phyloP scores from a whole-genome alignment of 2,329 filamentous ascomycete genomes.

The Phialocephala subalpina region DNA sequence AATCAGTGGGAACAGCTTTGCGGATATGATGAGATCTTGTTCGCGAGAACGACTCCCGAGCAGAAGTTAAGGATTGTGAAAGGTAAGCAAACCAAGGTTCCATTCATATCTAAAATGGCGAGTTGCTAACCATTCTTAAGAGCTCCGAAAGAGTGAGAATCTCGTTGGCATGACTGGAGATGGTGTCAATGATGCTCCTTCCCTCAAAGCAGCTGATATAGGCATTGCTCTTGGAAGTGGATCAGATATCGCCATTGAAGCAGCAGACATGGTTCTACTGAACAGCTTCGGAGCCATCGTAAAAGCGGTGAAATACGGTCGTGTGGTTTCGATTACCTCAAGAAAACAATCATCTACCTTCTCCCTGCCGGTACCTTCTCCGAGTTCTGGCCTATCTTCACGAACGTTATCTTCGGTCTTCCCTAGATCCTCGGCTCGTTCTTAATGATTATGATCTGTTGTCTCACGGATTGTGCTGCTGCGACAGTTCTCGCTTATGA shows the following conservation, averaged over 20 bases:
- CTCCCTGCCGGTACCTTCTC: slow-evolving; percentile 66
- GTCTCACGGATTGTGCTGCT: slow-evolving; percentile 78
- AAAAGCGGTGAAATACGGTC: slow-evolving; percentile 74
- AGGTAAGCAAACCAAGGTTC: slow-evolving; percentile 54
- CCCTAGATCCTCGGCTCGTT: slow-evolving; percentile 66
- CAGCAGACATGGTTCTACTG: slow-evolving; percentile 67
- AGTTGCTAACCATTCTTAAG: slow-evolving; percentile 12
- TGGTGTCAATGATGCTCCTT: slow-evolving; percentile 58
- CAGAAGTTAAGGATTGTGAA: slow-evolving; percentile 80
- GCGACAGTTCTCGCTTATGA: slow-evolving; percentile 79
- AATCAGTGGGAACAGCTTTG: slow-evolving; percentile 71
- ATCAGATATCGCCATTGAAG: slow-evolving; percentile 67
- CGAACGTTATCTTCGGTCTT: slow-evolving; percentile 64
- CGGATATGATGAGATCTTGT: slow-evolving; percentile 75
- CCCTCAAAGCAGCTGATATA: slow-evolving; percentile 68
- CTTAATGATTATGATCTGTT: slow-evolving; percentile 57
- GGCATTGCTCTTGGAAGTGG: slow-evolving; percentile 65
- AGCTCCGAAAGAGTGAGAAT: slow-evolving; percentile 58
- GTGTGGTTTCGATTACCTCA: slow-evolving; percentile 83
- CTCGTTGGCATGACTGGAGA: slow-evolving; percentile 61
- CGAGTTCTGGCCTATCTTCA: slow-evolving; percentile 66
- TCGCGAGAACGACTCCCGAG: slow-evolving; percentile 77
- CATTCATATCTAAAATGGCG: slow-evolving; percentile 3
- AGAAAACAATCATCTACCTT: slow-evolving; percentile 70
- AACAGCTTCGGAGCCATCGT: slow-evolving; percentile 77